Base-by-base conservation (phyloP, 2,329 filamentous ascomycete genomes). In the Pestalotiopsis sp. region DNA sequence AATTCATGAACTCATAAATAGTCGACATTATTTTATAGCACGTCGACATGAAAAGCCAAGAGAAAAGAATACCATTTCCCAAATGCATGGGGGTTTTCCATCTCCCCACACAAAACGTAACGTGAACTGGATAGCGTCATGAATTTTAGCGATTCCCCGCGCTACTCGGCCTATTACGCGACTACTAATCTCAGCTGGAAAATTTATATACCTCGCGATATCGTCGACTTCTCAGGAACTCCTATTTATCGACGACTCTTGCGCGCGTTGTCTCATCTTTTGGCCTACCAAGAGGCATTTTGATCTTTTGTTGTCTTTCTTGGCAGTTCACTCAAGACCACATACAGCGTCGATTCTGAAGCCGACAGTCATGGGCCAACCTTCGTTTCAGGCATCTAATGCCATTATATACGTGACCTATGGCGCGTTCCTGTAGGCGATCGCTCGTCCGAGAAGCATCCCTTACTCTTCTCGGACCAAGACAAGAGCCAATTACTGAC, bases 401-500 rank as follows among this genome's bases (percentile, higher is more conserved):
- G 92, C 92, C 84, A 85, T 95, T 78, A 91, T 96, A 78, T 95
- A 95, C 78, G 82, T 93, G 66, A 93, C 92, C 64, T 95, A 94
- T 82, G 91, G 87, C 71, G 84, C 86, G 64, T 96, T 96, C 78
- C 82, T 96, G 93, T 95, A 83, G 68, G 88, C 73, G 59, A 13
- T 36, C 3, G n/a, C 39, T 17, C 52, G 6, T 31, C 65, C 45
- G 64, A 11, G 60, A 55, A 12, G n/a, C 17, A 14, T 23, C 7
- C 14, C 2, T 11, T 23, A 31, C 13, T 9, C 20, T 23, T 27
- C 57, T 14, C 67, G 45, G 27, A n/a, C 13, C 14, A 31, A 20
- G 7, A 20, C 23, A 31, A 20, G 57, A 64, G 27, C 14, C 4
- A 59, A 4, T 27, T 62, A 17, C 59, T 62, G 36, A 62, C 31